Base-by-base conservation (phyloP, 2,329 filamentous ascomycete species). In the Parastagonospora nodorum region DNA sequence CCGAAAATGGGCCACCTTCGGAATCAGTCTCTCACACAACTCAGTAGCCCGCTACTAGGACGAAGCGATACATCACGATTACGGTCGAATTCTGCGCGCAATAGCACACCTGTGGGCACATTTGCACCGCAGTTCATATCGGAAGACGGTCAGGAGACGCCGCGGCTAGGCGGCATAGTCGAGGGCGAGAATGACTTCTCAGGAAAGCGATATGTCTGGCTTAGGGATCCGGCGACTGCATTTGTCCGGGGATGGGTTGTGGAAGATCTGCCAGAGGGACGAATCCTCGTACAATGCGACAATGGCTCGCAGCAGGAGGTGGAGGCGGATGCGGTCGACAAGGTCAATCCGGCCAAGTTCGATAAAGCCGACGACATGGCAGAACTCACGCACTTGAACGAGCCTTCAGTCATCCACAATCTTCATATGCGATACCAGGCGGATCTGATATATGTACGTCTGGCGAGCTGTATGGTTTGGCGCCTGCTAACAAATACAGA, bases 341-440 rank as follows among this genome's bases (percentile, higher is more conserved):
- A 97, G 77, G 95, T 99, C 79, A 99, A 99, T 76, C 94, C 94
- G 40, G 93, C 93, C 68, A 99, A 99, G 74, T 99, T 99, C 77
- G 94, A 99, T 83, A 99, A 97, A 77, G 93, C 93, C 58, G 92
- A 95, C 77, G 95, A 99, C 75, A 99, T 99, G 94, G 94, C 95
- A 19, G 94, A 99, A 74, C 83, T 99, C 68, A 99, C 94, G 5
- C 94, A 99, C 75, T 80, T 99, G 58, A 99, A 99, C 75, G 94
- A 99, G 77, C 90, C 93, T 16, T 97, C 94, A 0, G 94, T 99
- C 44, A 92, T 99, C 44, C 92, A 99, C 77, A 99, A 99, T 71
- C 83, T 99, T 50, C 89, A 96, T 63, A 93, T 90, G 81, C 83
- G 94, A 75, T 99, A 99, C 72, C 91, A 97, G 74, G 84, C 94